Conservation (phyloP, 2,329 filamentous ascomycete genomes). For the Lachnellula subtilissima region DNA sequence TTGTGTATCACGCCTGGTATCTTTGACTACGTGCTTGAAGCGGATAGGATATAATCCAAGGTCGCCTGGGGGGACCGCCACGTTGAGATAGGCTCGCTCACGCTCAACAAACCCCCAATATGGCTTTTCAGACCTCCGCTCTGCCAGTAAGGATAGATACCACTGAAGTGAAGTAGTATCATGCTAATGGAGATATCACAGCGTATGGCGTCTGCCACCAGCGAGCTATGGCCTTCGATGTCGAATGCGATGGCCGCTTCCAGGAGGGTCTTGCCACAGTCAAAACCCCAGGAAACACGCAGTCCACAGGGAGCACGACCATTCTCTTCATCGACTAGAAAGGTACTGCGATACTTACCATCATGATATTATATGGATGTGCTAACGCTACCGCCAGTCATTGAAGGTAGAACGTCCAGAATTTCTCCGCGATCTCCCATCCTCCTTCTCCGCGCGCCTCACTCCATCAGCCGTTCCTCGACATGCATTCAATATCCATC, state of each 20-base stretch:
- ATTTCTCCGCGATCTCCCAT: constrained; percentile 16
- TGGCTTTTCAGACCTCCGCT: constrained; percentile 26
- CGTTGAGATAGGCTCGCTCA: background rate
- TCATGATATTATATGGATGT: background rate
- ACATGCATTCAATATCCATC: constrained; percentile 10
- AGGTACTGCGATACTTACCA: constrained; percentile 3
- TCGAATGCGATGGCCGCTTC: constrained; percentile 35
- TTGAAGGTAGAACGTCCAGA: constrained; percentile 16
- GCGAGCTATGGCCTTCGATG: constrained; percentile 41
- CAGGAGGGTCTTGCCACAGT: constrained; percentile 29
- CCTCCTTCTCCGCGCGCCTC: constrained; percentile 13
- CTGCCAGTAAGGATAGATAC: constrained; percentile 20
- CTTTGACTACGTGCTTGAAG: background rate
- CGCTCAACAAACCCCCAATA: constrained; percentile 1
- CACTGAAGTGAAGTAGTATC: background rate
- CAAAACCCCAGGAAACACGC: no score
- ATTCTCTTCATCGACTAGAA: constrained; percentile 3
- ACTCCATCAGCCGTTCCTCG: constrained; percentile 12
- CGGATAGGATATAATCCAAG: no score
- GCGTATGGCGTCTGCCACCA: constrained; percentile 40
- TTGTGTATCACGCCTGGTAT: background rate
- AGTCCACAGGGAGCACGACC: background rate
- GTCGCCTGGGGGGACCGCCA: background rate
- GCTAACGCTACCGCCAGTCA: constrained; percentile 9
- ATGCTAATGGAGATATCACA: constrained; percentile 23